Evolutionary conservation across 495 filamentous ascomycete species (phyloP), one percentile per base, ranked within the genome.

Genomic region (Cenococcum geophilum): DNA sequence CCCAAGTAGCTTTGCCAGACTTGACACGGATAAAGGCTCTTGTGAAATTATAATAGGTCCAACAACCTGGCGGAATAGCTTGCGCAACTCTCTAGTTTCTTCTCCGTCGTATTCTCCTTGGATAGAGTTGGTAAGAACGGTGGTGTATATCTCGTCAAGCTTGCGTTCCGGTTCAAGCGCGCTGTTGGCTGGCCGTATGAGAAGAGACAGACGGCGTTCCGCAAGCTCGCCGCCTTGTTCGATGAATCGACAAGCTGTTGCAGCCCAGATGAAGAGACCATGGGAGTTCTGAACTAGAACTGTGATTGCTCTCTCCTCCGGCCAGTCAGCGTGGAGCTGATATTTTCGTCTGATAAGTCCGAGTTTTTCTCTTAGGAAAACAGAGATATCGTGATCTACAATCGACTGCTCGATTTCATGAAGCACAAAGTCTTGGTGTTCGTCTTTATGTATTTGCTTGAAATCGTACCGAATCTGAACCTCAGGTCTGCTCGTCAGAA

Each of bases 401-500:
- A 69, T 57, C n/a, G 49, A 23, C 59, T 63, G 23, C 14, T 65
- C 49, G 20, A 76, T 68, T 16, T 71, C 49, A 43, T 76, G 69
- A 5, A 77, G 70, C 45, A 53, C 62, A 22, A 72, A 23, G 55
- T 68, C 57, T n/a, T 62, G 45, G 55, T 66, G 47, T 37, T 5
- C 22, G 9, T 18, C 65, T 34, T 59, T 27, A 12, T 48, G 20
- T 8, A 61, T 62, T 18, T 45, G 21, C 0, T 37, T 42, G 58
- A 71, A 71, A 3, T 62, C 59, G 35, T 42, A 50, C 0, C 60
- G 62, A 45, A 72, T 70, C 35, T 58, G 69, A 50, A 64, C 57
- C 60, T 73, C 72, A 52, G 69, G 71, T 64, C 65, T 69, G 67
- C 72, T 75, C 25, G 73, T 71, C 21, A 75, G 36, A 54, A 75